Percentiles rank a stretch among this genome's conserved stretches.
Conservation (phyloP, 345 rosid species). For the Linum tenue region DNA sequence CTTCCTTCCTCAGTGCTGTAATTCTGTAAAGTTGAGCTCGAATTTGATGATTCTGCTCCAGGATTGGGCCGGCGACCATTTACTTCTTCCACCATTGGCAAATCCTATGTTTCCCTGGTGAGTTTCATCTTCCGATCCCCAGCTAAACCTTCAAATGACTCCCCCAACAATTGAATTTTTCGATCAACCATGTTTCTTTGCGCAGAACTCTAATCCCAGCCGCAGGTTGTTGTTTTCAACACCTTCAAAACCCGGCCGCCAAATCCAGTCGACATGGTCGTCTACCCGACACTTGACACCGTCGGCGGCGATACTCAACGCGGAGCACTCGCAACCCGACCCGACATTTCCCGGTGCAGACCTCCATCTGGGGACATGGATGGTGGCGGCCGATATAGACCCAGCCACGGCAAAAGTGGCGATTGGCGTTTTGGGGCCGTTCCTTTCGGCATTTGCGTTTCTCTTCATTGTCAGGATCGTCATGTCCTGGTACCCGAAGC, state of each 20-base stretch:
- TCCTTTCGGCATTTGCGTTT: conserved; percentile 63
- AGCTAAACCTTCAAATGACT: not conserved
- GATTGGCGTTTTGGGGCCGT: conserved; percentile 57
- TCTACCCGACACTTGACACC: not conserved
- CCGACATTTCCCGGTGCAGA: not conserved
- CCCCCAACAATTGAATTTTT: not conserved
- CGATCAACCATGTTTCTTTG: not conserved
- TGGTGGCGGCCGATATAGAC: conserved; percentile 52
- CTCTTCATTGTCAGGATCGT: conserved; percentile 63
- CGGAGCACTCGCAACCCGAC: not conserved
- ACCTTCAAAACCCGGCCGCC: not conserved
- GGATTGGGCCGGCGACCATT: not conserved
- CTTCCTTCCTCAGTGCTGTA: no score
- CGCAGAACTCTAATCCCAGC: not conserved
- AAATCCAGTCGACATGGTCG: not conserved
- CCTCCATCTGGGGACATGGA: not conserved
- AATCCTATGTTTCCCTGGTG: not conserved
- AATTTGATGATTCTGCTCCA: not conserved
- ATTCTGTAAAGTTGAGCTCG: not conserved
- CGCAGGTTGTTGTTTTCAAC: no score
- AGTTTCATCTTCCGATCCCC: not conserved
- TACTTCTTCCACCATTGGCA: not conserved
- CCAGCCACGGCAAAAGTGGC: conserved; percentile 69
- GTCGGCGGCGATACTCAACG: not conserved
- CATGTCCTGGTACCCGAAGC: conserved; percentile 96